Evolutionary conservation across 163 green algal species (phyloP), one percentile per base, ranked within the genome.

Genomic region (Scenedesmus sp.): DNA sequence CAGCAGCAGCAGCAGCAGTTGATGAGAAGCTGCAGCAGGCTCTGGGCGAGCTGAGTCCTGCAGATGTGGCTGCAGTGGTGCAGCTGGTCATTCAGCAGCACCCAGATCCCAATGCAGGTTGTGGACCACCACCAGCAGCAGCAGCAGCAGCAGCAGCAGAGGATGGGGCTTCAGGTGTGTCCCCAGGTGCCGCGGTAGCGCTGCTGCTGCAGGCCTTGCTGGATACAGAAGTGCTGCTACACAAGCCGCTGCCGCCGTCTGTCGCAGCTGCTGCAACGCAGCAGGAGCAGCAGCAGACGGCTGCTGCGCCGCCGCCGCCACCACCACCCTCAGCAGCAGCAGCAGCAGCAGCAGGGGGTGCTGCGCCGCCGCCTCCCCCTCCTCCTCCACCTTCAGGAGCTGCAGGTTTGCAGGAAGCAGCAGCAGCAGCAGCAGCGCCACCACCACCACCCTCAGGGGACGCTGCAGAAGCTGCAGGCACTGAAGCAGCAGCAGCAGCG

Each of bases 141-240:
- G 70, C 73, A 79, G 87, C 84, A 79, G 86, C 86, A 84, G 84
- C 84, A 82, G 64, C 64, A 52, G 46, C 77, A 62, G 52, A 46
- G 81, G 52, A 67, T 3, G 81, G 70, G 1, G 4, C 20, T 74
- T n/a, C 23, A 3, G 57, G 15, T 46, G 83, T 64, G 7, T 15
- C 46, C 15, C 76, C 74, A 20, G 76, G 74, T 23, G 76, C 56
- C 23, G 87, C 64, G 59, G 57, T 91, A 7, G 87, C 57, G 4
- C 23, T 64, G 76, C 87, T 91, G 26, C 60, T 91, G 76, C 87
- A 87, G 59, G 87, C 87, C 4, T 2, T 91, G 26, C 57, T 91
- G 26, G 74, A 87, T 15, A 52, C 70, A 8, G 87, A 91, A 55
- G n/a, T 91, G 74, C 59, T 91, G 87, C 76, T 87, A 6, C 62